These are phyloP conservation scores for Secale cereale DNA, from an alignment of 176 grass and related monocot species.

Conservation along the genomic window DNA sequence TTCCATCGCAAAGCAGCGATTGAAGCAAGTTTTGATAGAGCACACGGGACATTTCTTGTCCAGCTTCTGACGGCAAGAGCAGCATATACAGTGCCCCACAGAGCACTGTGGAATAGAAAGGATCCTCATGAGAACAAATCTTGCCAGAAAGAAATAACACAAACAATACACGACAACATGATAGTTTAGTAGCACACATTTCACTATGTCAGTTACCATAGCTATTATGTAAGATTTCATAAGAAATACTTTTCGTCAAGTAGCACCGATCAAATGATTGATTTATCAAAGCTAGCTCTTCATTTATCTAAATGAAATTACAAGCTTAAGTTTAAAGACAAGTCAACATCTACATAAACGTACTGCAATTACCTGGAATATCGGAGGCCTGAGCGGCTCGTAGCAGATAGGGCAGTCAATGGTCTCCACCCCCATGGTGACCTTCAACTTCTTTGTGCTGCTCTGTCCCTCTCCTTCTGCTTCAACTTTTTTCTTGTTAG, in stretches of 20 bases:
- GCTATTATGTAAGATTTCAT: neutral
- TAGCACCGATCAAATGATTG: neutral
- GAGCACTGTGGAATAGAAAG: neutral
- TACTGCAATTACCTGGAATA: neutral
- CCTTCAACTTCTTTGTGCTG: neutral
- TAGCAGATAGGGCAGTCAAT: neutral
- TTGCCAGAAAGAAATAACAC: neutral
- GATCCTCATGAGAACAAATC: neutral
- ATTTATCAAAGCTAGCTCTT: neutral
- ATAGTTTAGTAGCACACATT: too few relatives aligned
- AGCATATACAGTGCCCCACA: neutral
- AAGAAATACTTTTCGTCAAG: neutral
- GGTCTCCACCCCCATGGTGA: neutral
- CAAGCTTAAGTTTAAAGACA: neutral
- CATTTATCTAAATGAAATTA: neutral
- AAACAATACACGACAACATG: neutral
- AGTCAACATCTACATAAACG: neutral
- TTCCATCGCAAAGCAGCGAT: neutral
- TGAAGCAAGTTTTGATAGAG: neutral
- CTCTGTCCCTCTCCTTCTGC: neutral
- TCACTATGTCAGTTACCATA: neutral
- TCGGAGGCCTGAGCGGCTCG: neutral
- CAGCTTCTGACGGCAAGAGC: neutral
- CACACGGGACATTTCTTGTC: neutral
- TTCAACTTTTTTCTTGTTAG: neutral